Conservation (phyloP, 2,329 filamentous ascomycete genomes). For the Aureobasidium subglaciale region DNA sequence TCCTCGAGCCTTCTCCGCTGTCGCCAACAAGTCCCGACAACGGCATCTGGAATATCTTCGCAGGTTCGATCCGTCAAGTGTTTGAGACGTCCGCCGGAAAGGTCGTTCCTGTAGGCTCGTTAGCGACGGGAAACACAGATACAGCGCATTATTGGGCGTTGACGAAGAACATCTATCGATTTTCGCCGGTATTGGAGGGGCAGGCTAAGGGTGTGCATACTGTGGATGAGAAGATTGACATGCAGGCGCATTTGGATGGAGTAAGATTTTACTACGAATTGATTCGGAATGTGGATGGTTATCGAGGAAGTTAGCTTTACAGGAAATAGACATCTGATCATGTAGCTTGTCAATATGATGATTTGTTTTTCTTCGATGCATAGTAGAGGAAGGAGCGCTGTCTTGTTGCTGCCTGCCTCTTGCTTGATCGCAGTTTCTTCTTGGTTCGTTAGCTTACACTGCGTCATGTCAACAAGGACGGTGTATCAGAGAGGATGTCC, state of each 20-base stretch:
- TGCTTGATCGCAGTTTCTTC: too few relatives aligned
- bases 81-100: slow-evolving; percentile 30
- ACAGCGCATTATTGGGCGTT: slow-evolving; percentile 47
- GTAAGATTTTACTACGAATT: slow-evolving; percentile 35
- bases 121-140: slow-evolving; percentile 50
- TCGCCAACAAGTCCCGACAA: slow-evolving; percentile 42
- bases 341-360: too few relatives aligned
- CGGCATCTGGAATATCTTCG: slow-evolving; percentile 31
- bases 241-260: slow-evolving; percentile 37
- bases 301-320: background rate
- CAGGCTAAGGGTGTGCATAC: slow-evolving; percentile 43
- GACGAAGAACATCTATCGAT: slow-evolving; percentile 48
- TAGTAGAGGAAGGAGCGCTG: background rate
- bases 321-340: background rate
- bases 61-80: slow-evolving; percentile 32
- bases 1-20: slow-evolving; percentile 50
- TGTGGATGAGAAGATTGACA: slow-evolving; percentile 42
- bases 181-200: slow-evolving; percentile 41
- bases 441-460: too few relatives aligned
- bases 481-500: too few relatives aligned
- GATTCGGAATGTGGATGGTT: slow-evolving; percentile 16
- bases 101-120: slow-evolving; percentile 34
- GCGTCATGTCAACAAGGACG: too few relatives aligned
- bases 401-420: too few relatives aligned
- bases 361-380: background rate